phyloP scores from a whole-genome alignment of 176 grass and related monocot species.

The Hyparrhenia diplandra region DNA sequence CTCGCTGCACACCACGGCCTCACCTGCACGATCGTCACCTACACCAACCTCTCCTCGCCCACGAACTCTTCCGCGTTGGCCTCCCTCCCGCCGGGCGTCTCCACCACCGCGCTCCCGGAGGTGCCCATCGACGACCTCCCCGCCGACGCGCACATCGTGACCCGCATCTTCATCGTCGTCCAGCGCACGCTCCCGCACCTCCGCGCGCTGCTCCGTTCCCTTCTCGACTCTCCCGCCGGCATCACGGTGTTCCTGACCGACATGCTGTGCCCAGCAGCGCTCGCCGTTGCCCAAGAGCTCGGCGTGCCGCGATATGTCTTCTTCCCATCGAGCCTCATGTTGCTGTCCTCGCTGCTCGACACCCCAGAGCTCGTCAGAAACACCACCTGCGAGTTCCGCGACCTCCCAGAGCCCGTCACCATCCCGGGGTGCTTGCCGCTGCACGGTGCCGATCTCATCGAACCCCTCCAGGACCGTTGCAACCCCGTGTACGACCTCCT shows the following conservation, averaged over 20 bases:
- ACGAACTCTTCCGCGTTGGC: not conserved
- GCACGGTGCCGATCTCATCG: conserved; percentile 21
- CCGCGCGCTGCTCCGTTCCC: not conserved
- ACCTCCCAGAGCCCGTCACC: conserved; percentile 30
- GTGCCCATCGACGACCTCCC: conserved; percentile 49
- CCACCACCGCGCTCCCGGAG: conserved; percentile 19
- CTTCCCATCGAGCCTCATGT: conserved; percentile 19
- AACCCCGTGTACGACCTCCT: conserved; percentile 8
- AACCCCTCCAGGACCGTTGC: conserved; percentile 1
- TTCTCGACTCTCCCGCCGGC: not conserved
- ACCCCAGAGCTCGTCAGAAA: conserved; percentile 9
- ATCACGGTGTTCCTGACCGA: conserved; percentile 33
- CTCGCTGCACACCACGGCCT: conserved; percentile 25
- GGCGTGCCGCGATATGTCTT: conserved; percentile 32
- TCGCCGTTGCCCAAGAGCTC: conserved; percentile 27
- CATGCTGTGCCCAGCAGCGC: conserved; percentile 17
- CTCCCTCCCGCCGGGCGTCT: conserved; percentile 21
- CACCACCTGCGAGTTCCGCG: conserved; percentile 27
- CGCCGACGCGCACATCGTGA: not conserved
- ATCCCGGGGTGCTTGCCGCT: conserved; percentile 41
- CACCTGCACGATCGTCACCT: conserved; percentile 37
- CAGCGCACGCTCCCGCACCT: conserved; percentile 1
- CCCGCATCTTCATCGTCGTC: not conserved
- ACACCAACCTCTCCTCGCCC: conserved; percentile 36
- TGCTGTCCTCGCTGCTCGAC: conserved; percentile 6